Evolutionary conservation across 768 basidiomycete genomes (phyloP).

Genomic region (Phlebiopsis flavidoalba): DNA sequence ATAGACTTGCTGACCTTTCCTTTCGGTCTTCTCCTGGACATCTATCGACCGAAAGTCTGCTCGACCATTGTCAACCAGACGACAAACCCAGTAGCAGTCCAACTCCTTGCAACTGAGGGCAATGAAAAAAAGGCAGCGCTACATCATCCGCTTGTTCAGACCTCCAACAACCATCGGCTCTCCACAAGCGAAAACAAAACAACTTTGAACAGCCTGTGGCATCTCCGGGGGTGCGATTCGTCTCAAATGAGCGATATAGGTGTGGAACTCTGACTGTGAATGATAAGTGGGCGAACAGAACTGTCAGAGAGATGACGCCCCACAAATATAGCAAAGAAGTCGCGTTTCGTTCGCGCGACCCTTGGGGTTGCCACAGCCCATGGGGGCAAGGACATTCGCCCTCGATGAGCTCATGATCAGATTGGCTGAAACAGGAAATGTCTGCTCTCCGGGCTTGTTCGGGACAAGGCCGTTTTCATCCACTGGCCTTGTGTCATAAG

Average conservation of each 20-base stretch:
- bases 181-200: slow-evolving; percentile 45
- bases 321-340: slow-evolving; percentile 84
- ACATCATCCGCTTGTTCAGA: slow-evolving; percentile 35
- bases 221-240: slow-evolving; percentile 53
- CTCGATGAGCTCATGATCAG: slow-evolving; percentile 64
- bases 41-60: slow-evolving; percentile 59
- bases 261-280: slow-evolving; percentile 64
- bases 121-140: slow-evolving; percentile 83
- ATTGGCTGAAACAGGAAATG: slow-evolving; percentile 82
- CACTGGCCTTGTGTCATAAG: slow-evolving; percentile 87
- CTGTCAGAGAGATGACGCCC: slow-evolving; percentile 30
- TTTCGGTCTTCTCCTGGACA: slow-evolving; percentile 29
- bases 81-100: no score
- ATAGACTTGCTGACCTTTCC: slow-evolving; percentile 22
- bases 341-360: slow-evolving; percentile 56
- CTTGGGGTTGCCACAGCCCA: slow-evolving; percentile 65
- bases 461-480: slow-evolving; percentile 98
- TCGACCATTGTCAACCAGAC: slow-evolving; percentile 87
- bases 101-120: slow-evolving; percentile 83
- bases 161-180: slow-evolving; percentile 30
- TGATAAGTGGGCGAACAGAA: not conserved
- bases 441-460: slow-evolving; percentile 91
- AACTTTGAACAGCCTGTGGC: slow-evolving; percentile 31
- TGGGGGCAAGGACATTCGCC: slow-evolving; percentile 67
- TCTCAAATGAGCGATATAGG: slow-evolving; percentile 62